Percentiles rank a stretch among this genome's conserved stretches.
Evolutionary conservation across 169 alveolate genomes (phyloP).

Genomic region (Eimeria mitis): DNA sequence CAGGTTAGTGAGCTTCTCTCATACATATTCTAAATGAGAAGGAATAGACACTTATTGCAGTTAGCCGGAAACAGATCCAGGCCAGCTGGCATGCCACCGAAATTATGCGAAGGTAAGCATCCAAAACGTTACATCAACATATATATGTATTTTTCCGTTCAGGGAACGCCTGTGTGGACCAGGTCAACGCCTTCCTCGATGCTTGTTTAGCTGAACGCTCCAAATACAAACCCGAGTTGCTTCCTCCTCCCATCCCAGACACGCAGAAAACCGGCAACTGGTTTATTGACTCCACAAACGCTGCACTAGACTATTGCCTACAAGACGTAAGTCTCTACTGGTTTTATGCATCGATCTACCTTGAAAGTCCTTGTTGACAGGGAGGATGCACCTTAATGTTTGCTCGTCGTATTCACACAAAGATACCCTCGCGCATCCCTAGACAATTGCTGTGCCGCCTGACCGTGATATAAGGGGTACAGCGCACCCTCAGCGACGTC

Average conservation of each 20-base stretch:
- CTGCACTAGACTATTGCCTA: conserved; percentile 76
- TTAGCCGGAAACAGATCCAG: background rate
- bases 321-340: conserved; percentile 29
- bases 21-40: background rate
- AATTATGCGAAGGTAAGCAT: background rate
- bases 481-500: background rate
- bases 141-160: background rate
- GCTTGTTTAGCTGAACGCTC: conserved; percentile 73
- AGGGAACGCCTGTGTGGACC: conserved; percentile 81
- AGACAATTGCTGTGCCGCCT: background rate
- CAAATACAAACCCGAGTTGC: background rate
- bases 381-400: background rate
- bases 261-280: conserved; percentile 82
- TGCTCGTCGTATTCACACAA: background rate
- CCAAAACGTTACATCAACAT: background rate
- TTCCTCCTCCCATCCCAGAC: conserved; percentile 78
- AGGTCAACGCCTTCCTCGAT: conserved; percentile 79
- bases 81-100: background rate
- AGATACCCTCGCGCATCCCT: background rate
- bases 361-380: background rate
- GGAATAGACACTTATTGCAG: background rate
- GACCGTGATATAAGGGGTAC: background rate
- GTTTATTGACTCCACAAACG: conserved; percentile 73
- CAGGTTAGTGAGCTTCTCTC: conserved; percentile 49
- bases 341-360: background rate